Evolutionary conservation across 768 basidiomycete genomes (phyloP), one percentile per base, ranked within the genome.

Genomic region (Mrakia gelida): DNA sequence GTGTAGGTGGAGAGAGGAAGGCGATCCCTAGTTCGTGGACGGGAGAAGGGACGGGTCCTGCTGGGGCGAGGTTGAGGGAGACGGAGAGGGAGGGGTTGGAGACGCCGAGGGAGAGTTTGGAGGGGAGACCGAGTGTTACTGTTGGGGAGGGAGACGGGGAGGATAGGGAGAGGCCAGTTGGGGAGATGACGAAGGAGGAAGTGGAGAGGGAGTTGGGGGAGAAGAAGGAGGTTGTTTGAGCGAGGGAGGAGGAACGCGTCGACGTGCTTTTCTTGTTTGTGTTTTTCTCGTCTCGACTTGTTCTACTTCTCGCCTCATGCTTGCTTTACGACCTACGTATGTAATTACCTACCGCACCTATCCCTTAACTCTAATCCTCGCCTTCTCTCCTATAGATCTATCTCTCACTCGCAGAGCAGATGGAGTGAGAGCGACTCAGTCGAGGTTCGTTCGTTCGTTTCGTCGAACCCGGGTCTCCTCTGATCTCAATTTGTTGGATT

Each of bases 71-170:
- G 43, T 45, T 71, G n/a, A 43, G 72, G 18, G 34, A 52, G n/a
- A 21, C 49, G n/a, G 45, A 54, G 28, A 54, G 52, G 54, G 32
- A 21, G 71, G 71, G 34, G 62, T 8, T 75, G 45, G 75, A 67
- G 34, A 43, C 49, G 8, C 63, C 75, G 23, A 75, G 75, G 63
- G 75, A 75, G 75, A 67, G 63, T 21, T n/a, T 75, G 43, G 75
- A 75, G 45, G 72, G 28, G 23, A 34, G 56, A 32, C 56, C 26
- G 4, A 73, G 56, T 9, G 43, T 26, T 2, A 32, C 8, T 26
- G 43, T n/a, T 13, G 28, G 11, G 9, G 72, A 73, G 32, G n/a
- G n/a, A n/a, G n/a, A n/a, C n/a, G n/a, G n/a, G n/a, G 23, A 34
- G 15, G 67, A 70, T 21, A 26, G 9, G 26, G 59, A 7, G 59